Evolutionary conservation across 345 rosid species (phyloP).

Genomic region (Arabidopsis thaliana): DNA sequence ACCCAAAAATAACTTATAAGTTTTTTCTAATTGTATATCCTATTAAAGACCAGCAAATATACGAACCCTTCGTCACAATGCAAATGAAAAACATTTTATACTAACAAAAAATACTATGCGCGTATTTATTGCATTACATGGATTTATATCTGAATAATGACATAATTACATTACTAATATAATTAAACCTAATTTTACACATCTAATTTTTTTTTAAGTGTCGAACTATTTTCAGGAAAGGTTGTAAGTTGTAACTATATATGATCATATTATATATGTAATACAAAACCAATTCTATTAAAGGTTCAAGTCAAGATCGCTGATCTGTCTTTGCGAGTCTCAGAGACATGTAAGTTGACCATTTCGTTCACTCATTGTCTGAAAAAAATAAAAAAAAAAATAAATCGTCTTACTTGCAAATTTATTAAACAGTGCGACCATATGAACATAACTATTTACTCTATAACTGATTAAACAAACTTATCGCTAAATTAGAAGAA

Average conservation of each 20-base stretch:
- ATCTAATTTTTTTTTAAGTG: too few species aligned
- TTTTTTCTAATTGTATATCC: not conserved
- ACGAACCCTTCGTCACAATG: slow-evolving; percentile 12
- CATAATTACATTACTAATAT: too few species aligned
- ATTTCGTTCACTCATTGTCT: slow-evolving; percentile 44
- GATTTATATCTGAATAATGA: not conserved
- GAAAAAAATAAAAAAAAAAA: not conserved
- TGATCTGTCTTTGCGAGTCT: slow-evolving; percentile 43
- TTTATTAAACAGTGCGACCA: slow-evolving; percentile 15
- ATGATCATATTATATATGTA: too few species aligned
- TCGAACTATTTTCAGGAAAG: not conserved
- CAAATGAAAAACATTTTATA: not conserved
- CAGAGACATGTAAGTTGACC: slow-evolving; percentile 50
- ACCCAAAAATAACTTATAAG: not conserved
- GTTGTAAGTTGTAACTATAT: not conserved
- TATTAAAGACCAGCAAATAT: slow-evolving; percentile 13
- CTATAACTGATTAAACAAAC: slow-evolving; percentile 34
- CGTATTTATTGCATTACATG: too few species aligned
- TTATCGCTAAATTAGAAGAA: slow-evolving; percentile 32
- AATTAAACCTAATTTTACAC: too few species aligned
- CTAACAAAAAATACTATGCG: not conserved
- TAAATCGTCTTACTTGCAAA: not conserved
- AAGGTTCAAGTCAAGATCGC: slow-evolving; percentile 47
- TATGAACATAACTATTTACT: slow-evolving; percentile 35
- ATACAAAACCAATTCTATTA: not conserved